Evolutionary conservation across 1,284 basidiomycete species (phyloP), one percentile per base, ranked within the genome.

Genomic region (Peniophora sp.): DNA sequence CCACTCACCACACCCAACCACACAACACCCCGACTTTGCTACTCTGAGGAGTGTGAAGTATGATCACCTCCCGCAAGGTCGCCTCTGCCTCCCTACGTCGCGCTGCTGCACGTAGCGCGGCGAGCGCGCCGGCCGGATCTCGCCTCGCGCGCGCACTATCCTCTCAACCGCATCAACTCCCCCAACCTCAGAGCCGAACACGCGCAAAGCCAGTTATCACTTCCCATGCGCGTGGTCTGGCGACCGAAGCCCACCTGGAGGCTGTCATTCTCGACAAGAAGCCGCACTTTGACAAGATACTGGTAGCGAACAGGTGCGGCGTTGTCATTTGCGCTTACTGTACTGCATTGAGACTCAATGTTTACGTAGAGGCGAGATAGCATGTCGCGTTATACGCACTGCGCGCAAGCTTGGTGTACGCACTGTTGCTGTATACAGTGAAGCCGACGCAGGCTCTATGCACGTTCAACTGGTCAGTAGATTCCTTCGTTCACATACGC

Each of bases 341-440:
- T 15, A 8, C 15, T 5, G 6, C 5, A 32, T 32, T 32, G n/a
- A n/a, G 10, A 36, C 36, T 24, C 23, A 34, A 18, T n/a, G 3
- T 24, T 42, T 24, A 9, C 44, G 22, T 56, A 92, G 92, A 62
- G 94, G 94, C 41, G 94, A 97, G 69, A 97, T 97, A 55, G 94
- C 94, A 2, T 93, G 92, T 64, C 83, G 94, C 37, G 88, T 97
- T 49, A 94, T 95, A 55, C 82, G 88, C 41, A 94, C 94, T 0
- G 90, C 90, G n/a, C 82, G 75, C 66, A 86, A 88, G 61, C 73
- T 97, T 0, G 93, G 92, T 1, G 85, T 97, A 61, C 83, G 80
- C 73, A 93, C 89, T 0, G 90, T 97, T 15, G 92, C 92, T 1
- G 89, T 97, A 24, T 97, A 88, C 64, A 92, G 88, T 51, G 87